Evolutionary conservation across 2,329 filamentous ascomycete species (phyloP), one percentile per base, ranked within the genome.

Genomic region (Trichoderma aggressivum): DNA sequence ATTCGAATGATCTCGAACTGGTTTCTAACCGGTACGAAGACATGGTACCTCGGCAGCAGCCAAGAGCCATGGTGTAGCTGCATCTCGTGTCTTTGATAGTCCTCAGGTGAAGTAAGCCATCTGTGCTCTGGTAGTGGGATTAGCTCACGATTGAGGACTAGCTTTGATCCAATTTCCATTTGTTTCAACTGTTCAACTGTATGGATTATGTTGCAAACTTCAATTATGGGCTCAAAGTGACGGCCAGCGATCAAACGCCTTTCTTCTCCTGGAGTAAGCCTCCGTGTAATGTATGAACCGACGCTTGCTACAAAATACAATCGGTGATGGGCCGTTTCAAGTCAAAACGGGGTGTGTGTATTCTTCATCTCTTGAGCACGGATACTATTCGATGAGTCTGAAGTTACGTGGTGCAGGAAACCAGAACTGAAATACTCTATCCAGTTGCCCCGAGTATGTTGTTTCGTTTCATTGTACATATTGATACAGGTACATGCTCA

Each of bases 1-100:
- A 79, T 12, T 78, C 80, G 60, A 76, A 79, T 18, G 85, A 86
- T 60, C 80, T 88, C 56, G 86, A 89, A 74, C 80, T 84, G 75
- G 84, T 84, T 72, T 83, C 86, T 4, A 82, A 85, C 72, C 83
- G 86, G 55, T 89, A 89, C 73, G 87, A 89, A 77, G 87, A 89
- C 73, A 86, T 88, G 86, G 75, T 86, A 26, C 86, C 86, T 32
- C 81, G 86, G 58, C 81, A 84, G 72, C 82, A 84, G 60, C 87
- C 87, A 12, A 80, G 82, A 76, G 82, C 78, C 18, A 80, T 83
- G 79, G 80, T 84, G 11, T 84, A 71, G 77, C 30, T 62, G 50
- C 30, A 55, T 21, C 24, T 56, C 18, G 12, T 69, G 60, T 24
- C 61, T 34, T 30, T 64, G 43, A 28, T 32, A 53, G 47, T 59